These are phyloP conservation scores for Malus sylvestris DNA, from an alignment of 306 rosid species.

Conservation along the genomic window DNA sequence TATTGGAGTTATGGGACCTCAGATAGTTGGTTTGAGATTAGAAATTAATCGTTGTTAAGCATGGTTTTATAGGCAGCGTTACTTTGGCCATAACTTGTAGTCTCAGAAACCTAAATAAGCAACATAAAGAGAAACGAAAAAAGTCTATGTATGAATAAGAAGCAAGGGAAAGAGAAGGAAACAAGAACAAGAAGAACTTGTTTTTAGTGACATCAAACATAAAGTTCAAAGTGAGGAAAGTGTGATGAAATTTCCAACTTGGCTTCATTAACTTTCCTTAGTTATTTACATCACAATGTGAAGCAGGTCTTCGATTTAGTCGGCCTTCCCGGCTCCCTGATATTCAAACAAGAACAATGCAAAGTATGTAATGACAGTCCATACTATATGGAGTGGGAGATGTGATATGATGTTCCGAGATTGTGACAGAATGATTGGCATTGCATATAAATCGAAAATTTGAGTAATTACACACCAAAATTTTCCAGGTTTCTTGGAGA, in stretches of 20 bases:
- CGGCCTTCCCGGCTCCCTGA: not conserved
- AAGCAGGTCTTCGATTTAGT: not conserved
- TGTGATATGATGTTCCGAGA: not conserved
- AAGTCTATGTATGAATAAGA: not conserved
- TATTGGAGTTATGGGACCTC: not conserved
- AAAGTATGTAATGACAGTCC: not conserved
- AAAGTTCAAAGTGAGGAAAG: not conserved
- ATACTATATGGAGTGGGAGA: not conserved
- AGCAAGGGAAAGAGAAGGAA: not conserved
- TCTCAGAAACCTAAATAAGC: not conserved
- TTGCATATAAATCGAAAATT: not conserved
- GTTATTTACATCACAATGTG: not conserved
- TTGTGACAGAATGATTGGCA: not conserved
- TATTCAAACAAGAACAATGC: not conserved
- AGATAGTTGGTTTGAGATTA: conserved; percentile 1
- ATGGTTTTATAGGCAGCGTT: not conserved
- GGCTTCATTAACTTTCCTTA: not conserved
- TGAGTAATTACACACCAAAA: not conserved
- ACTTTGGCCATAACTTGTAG: not conserved
- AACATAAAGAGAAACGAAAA: not conserved
- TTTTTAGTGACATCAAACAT: not conserved
- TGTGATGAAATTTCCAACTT: not conserved
- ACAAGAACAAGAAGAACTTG: conserved; percentile 2
- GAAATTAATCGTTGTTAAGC: not conserved
- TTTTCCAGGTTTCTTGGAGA: not conserved